phyloP scores from a whole-genome alignment of 257 asterid species.

The Knoxia roxburghii region DNA sequence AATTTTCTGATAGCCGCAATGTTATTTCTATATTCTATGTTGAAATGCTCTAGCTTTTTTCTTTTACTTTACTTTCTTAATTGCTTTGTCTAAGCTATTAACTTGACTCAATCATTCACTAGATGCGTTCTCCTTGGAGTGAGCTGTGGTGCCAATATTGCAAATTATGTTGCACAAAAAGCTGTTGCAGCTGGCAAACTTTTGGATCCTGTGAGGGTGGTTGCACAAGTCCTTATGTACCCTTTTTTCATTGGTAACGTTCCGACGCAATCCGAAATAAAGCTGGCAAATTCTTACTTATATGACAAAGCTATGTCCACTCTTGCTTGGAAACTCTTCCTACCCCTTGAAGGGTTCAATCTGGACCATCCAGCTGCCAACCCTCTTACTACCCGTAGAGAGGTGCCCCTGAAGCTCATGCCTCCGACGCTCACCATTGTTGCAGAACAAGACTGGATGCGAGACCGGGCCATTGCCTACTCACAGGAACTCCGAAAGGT shows the following conservation, averaged over 20 bases:
- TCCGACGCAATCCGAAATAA: slow-evolving; percentile 57
- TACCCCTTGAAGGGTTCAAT: slow-evolving; percentile 43
- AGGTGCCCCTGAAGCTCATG: slow-evolving; percentile 48
- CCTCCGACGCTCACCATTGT: slow-evolving; percentile 81
- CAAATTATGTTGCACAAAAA: slow-evolving; percentile 50
- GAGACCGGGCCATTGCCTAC: slow-evolving; percentile 74
- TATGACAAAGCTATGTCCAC: slow-evolving; percentile 59
- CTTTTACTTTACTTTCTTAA: background rate
- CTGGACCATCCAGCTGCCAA: slow-evolving; percentile 75
- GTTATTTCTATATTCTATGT: background rate
- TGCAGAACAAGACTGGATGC: slow-evolving; percentile 89
- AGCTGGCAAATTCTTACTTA: slow-evolving; percentile 57
- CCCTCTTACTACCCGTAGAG: slow-evolving; percentile 42
- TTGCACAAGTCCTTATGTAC: slow-evolving; percentile 82
- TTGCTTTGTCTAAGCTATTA: slow-evolving; percentile 12
- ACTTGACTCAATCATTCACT: slow-evolving; percentile 11
- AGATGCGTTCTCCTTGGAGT: slow-evolving; percentile 92
- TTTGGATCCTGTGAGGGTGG: slow-evolving; percentile 65
- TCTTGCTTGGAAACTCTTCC: slow-evolving; percentile 80
- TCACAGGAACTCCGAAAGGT: slow-evolving; percentile 76
- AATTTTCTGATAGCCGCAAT: background rate
- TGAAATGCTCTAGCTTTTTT: background rate
- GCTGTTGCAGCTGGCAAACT: slow-evolving; percentile 50
- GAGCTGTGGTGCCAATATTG: slow-evolving; percentile 80
- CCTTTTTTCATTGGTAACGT: slow-evolving; percentile 74